Percentiles rank a stretch among this genome's conserved stretches.
Conservation (phyloP, 2,329 filamentous ascomycete species). For the Pestalotiopsis fici region DNA sequence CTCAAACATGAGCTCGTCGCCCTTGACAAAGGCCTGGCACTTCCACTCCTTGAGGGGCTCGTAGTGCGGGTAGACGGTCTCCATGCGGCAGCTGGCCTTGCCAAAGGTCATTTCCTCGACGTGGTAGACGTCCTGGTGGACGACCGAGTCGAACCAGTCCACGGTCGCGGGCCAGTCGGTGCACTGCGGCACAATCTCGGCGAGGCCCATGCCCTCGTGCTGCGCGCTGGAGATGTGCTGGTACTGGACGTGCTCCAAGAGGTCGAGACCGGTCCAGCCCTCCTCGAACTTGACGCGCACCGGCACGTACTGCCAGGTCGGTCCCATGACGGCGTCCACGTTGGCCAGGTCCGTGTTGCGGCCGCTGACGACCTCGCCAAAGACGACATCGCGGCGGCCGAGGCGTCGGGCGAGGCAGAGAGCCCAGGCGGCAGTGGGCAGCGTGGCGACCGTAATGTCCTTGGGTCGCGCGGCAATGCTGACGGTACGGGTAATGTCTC, state of each 20-base stretch:
- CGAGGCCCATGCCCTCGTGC: slow-evolving; percentile 55
- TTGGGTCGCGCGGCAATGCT: slow-evolving; percentile 48
- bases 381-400: slow-evolving; percentile 56
- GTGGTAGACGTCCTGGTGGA: slow-evolving; percentile 62
- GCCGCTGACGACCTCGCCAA: slow-evolving; percentile 67
- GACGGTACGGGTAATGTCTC: slow-evolving; percentile 41
- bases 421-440: slow-evolving; percentile 70
- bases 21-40: slow-evolving; percentile 60
- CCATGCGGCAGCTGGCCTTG: slow-evolving; percentile 43
- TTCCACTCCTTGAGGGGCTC: slow-evolving; percentile 60
- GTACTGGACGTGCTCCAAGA: slow-evolving; percentile 54
- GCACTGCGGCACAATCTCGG: slow-evolving; percentile 52
- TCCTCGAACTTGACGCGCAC: slow-evolving; percentile 58
- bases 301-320: slow-evolving; percentile 69
- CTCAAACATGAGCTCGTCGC: slow-evolving; percentile 54
- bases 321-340: slow-evolving; percentile 60
- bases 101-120: slow-evolving; percentile 54
- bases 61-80: slow-evolving; percentile 60
- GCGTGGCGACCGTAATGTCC: slow-evolving; percentile 62
- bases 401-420: slow-evolving; percentile 60
- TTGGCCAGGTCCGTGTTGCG: slow-evolving; percentile 58
- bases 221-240: slow-evolving; percentile 59
- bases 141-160: slow-evolving; percentile 55
- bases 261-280: slow-evolving; percentile 50
- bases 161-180: slow-evolving; percentile 41